Conservation (phyloP, 2,329 filamentous ascomycete species). For the Amauroascus verrucosus region DNA sequence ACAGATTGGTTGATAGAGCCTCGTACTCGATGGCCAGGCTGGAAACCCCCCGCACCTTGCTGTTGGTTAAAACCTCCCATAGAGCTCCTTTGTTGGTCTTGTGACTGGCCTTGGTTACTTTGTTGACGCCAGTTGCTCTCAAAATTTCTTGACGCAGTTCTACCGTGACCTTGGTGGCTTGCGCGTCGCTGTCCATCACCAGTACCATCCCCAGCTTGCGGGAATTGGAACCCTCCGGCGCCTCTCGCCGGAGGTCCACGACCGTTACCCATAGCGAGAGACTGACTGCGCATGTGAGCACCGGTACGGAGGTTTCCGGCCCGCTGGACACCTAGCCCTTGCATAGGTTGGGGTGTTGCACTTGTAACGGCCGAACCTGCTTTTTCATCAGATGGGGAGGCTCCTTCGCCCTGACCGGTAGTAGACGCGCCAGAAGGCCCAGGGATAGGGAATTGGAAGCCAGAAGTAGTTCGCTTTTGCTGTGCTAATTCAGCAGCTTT, state of each 20-base stretch:
- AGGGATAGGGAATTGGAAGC: slow-evolving; percentile 86
- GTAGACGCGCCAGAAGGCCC: slow-evolving; percentile 48
- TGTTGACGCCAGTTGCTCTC: slow-evolving; percentile 97
- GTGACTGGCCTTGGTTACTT: slow-evolving; percentile 41
- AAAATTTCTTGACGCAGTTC: slow-evolving; percentile 83
- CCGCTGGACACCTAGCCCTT: slow-evolving; percentile 57
- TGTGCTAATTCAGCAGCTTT: slow-evolving; percentile 95
- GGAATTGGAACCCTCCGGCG: slow-evolving; percentile 64
- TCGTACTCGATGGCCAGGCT: slow-evolving; percentile 80
- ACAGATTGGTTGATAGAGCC: slow-evolving; percentile 76
- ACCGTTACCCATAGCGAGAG: slow-evolving; percentile 49
- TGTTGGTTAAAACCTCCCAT: slow-evolving; percentile 55
- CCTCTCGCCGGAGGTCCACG: slow-evolving; percentile 56
- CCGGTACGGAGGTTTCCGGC: slow-evolving; percentile 79
- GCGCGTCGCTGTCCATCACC: slow-evolving; percentile 34
- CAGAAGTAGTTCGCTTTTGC: slow-evolving; percentile 87
- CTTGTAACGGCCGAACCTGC: slow-evolving; percentile 14
- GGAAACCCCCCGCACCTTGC: slow-evolving; percentile 64
- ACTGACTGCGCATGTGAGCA: slow-evolving; percentile 44
- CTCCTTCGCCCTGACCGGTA: slow-evolving; percentile 44
- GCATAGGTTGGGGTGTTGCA: slow-evolving; percentile 43
- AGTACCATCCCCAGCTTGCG: slow-evolving; percentile 45
- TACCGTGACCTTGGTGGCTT: slow-evolving; percentile 56
- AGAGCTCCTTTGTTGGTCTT: slow-evolving; percentile 44
- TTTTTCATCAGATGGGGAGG: slow-evolving; percentile 46